Conservation (phyloP, 1,284 basidiomycete genomes). For the Malassezia restricta region DNA sequence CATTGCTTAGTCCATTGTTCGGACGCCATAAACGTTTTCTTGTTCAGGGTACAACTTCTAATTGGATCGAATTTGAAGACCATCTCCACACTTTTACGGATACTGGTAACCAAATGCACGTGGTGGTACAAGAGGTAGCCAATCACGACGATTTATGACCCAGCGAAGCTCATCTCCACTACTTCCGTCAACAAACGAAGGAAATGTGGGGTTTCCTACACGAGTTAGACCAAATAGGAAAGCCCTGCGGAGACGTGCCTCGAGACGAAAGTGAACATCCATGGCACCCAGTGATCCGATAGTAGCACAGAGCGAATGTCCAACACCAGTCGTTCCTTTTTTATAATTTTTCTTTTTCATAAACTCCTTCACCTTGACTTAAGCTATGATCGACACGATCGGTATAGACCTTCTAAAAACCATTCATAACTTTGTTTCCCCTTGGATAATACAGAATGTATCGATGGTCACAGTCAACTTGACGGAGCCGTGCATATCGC, state of each 20-base stretch:
- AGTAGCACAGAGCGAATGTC: constrained; percentile 36
- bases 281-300: constrained; percentile 26
- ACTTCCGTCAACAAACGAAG: constrained; percentile 23
- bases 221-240: constrained; percentile 31
- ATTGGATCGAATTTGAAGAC: constrained; percentile 21
- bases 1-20: not conserved
- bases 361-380: constrained; percentile 21
- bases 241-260: constrained; percentile 12
- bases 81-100: constrained; percentile 30
- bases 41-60: constrained; percentile 32
- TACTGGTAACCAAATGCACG: constrained; percentile 24
- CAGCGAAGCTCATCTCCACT: constrained; percentile 22
- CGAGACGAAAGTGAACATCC: constrained; percentile 24
- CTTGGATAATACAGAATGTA: constrained; percentile 18
- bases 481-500: constrained; percentile 23
- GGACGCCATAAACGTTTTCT: constrained; percentile 34
- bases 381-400: constrained; percentile 22
- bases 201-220: constrained; percentile 25
- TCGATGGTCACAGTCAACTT: constrained; percentile 18
- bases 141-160: constrained; percentile 27
- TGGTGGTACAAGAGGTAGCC: constrained; percentile 25
- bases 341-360: constrained; percentile 18
- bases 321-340: constrained; percentile 20
- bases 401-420: constrained; percentile 34
- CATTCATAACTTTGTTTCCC: constrained; percentile 20